Evolutionary conservation across 768 basidiomycete genomes (phyloP), one percentile per base, ranked within the genome.

Genomic region (Chalciporus chontae): DNA sequence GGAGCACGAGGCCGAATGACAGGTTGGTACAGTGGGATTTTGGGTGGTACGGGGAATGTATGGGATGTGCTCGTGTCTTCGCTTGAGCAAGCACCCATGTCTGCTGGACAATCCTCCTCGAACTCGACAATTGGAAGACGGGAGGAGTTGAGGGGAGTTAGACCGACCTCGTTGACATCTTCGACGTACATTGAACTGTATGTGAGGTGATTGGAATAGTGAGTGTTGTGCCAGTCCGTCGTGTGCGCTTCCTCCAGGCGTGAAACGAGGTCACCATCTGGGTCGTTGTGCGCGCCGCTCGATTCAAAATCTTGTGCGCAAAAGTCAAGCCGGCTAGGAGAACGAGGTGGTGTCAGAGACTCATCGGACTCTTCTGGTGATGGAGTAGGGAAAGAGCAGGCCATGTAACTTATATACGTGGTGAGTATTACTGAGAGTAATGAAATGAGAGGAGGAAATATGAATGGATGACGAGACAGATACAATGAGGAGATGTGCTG

Each of bases 311-410:
- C 45, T 10, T 52, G 43, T 27, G 51, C 17, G 45, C 64, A 61
- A 34, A 78, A 78, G 41, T 75, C 75, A 8, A 80, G 69, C 40
- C 76, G 76, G 54, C 76, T 82, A 24, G 69, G 67, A 43, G 78
- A 76, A 27, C 77, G 75, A 55, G 67, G 64, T 29, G 76, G 75
- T n/a, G 39, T 29, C 14, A 15, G 48, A 8, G 48, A 42, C 18
- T 52, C 57, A 9, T 62, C 57, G 3, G 41, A 42, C 5, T 57
- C 57, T 19, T 61, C 65, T 9, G 19, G 24, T 5, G 51, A 50
- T 5, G 37, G 24, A 15, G 29, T 19, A n/a, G 59, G 31, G 15
- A 29, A 23, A 0, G 67, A 36, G 17, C 32, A 26, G 39, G 54
- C 50, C 59, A 59, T 51, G n/a, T 32, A 19, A 39, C 51, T 50